A percentile compares a stretch with the other conserved stretches of the same genome.
Conservation (phyloP, 495 filamentous ascomycete genomes). For the Filosporella fistucella region DNA sequence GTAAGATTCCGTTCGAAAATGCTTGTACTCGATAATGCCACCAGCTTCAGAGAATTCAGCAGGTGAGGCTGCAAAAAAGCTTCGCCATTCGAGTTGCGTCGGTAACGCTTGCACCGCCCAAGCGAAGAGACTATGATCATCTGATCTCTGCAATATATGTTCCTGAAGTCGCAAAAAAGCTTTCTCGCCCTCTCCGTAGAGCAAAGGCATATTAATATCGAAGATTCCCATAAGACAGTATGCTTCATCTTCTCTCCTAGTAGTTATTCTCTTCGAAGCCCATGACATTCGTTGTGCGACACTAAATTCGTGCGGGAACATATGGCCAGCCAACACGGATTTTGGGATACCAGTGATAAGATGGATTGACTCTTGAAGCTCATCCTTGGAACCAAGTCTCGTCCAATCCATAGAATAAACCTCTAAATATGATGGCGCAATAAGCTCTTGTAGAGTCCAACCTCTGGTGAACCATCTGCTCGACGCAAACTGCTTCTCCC, state of each 20-base stretch:
- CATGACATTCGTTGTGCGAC: background rate
- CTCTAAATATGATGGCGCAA: slow-evolving; percentile 10
- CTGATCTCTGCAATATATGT: slow-evolving; percentile 24
- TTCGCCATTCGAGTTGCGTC: too few relatives aligned
- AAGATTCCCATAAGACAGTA: slow-evolving; percentile 42
- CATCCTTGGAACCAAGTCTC: background rate
- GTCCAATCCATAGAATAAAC: slow-evolving; percentile 9
- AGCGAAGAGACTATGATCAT: slow-evolving; percentile 23
- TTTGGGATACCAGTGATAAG: slow-evolving; percentile 11
- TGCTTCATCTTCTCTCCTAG: slow-evolving; percentile 26
- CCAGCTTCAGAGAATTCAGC: too few relatives aligned
- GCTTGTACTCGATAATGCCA: too few relatives aligned
- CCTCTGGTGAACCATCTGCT: slow-evolving; percentile 13
- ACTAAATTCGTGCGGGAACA: background rate
- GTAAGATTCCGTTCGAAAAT: too few relatives aligned
- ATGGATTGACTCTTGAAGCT: background rate
- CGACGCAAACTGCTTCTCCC: background rate
- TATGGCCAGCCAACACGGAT: background rate
- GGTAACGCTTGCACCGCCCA: too few relatives aligned
- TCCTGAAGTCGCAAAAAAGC: slow-evolving; percentile 32
- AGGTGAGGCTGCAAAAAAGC: too few relatives aligned
- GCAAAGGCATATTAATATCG: slow-evolving; percentile 37
- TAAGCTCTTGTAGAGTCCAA: slow-evolving; percentile 18
- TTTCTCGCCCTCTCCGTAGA: slow-evolving; percentile 37
- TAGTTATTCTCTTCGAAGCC: background rate